Percentiles rank a stretch among this genome's conserved stretches.
These are phyloP conservation scores for Limonium bicolor DNA, from an alignment of 148 eudicot species.

Conservation along the genomic window DNA sequence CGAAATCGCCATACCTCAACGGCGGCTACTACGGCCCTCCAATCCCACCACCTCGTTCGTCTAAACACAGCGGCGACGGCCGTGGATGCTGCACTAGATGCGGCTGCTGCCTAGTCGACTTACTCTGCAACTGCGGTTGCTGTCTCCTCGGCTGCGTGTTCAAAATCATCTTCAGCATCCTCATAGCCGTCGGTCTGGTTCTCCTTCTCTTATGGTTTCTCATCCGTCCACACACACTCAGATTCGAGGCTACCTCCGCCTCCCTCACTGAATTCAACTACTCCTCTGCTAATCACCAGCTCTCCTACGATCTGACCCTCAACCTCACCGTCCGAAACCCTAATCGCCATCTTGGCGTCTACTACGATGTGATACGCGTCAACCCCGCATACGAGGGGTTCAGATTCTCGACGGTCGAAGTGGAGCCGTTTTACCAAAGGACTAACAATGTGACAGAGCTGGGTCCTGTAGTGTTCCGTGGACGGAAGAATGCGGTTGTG, in stretches of 20 bases:
- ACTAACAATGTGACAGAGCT: constrained; percentile 21
- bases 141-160: constrained; percentile 14
- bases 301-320: constrained; percentile 41
- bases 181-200: constrained; percentile 6
- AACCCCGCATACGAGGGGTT: constrained; percentile 25
- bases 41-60: constrained; percentile 11
- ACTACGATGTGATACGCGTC: constrained; percentile 38
- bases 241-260: constrained; percentile 2
- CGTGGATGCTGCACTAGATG: constrained; percentile 5
- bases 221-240: constrained; percentile 4
- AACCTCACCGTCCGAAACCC: constrained; percentile 59
- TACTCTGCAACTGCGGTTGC: constrained; percentile 4
- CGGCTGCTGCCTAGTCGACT: constrained; percentile 9
- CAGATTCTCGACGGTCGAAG: constrained; percentile 7
- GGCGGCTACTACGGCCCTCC: constrained; percentile 12
- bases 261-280: background rate
- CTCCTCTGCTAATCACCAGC: constrained; percentile 19
- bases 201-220: constrained; percentile 4
- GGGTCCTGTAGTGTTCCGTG: constrained; percentile 11
- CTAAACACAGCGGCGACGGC: constrained; percentile 17
- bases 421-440: constrained; percentile 28
- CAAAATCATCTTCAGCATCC: constrained; percentile 15
- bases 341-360: constrained; percentile 37
- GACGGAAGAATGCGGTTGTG: constrained; percentile 12
- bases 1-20: constrained; percentile 14